Evolutionary conservation across 176 grass and related monocot species (phyloP).

Genomic region (Secale cereale): DNA sequence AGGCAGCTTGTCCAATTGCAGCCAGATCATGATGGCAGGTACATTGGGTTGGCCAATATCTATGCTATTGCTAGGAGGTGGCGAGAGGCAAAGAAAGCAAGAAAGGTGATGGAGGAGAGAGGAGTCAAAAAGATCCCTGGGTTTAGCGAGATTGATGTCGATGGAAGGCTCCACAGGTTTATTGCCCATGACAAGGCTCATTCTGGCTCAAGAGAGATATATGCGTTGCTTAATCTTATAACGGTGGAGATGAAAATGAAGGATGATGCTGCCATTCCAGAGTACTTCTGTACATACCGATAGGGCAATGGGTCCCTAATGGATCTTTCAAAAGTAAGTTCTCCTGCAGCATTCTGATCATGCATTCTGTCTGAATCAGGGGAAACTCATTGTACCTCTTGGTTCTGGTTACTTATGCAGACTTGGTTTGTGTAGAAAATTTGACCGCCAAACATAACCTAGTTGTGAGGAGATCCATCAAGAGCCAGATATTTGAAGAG

Average conservation of each 20-base stretch:
- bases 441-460: not conserved
- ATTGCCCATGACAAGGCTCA: slow-evolving; percentile 57
- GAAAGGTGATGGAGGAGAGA: slow-evolving; percentile 59
- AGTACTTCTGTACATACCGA: slow-evolving; percentile 12
- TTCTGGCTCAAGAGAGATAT: slow-evolving; percentile 38
- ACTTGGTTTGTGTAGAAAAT: not conserved
- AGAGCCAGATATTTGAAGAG: slow-evolving; percentile 7
- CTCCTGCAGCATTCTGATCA: not conserved
- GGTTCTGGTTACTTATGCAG: not conserved
- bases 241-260: slow-evolving; percentile 59
- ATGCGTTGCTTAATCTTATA: slow-evolving; percentile 49
- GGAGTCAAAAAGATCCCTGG: slow-evolving; percentile 57
- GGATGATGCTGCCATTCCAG: slow-evolving; percentile 3
- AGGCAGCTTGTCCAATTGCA: slow-evolving; percentile 64
- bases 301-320: not conserved
- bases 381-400: too few species aligned
- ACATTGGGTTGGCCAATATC: slow-evolving; percentile 70
- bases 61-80: slow-evolving; percentile 53
- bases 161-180: slow-evolving; percentile 34
- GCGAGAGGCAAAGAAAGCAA: slow-evolving; percentile 59
- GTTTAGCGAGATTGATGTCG: slow-evolving; percentile 71
- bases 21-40: slow-evolving; percentile 64
- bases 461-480: slow-evolving; percentile 14
- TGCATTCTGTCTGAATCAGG: not conserved
- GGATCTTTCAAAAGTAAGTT: not conserved